Conservation (phyloP, 2,329 filamentous ascomycete genomes). For the Neonectria neomacrospora region DNA sequence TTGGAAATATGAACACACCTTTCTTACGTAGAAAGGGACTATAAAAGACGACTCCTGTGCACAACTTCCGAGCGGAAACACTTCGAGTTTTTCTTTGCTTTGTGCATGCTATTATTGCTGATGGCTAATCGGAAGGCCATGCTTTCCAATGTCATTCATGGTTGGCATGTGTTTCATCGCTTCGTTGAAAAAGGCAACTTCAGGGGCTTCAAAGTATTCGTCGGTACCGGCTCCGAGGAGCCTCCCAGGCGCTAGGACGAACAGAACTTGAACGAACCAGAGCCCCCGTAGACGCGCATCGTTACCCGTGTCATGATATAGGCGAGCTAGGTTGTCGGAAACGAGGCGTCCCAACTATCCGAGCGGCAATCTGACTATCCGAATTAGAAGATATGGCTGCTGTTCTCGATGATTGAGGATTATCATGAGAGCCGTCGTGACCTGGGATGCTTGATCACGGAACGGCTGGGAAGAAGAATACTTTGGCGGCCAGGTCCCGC, state of each 20-base stretch:
- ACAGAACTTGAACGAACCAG: slow-evolving; percentile 30
- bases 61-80: slow-evolving; percentile 29
- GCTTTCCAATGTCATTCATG: slow-evolving; percentile 24
- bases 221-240: slow-evolving; percentile 25
- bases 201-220: slow-evolving; percentile 23
- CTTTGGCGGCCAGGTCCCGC: neutral
- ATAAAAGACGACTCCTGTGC: slow-evolving; percentile 29
- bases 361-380: neutral
- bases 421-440: neutral
- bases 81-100: slow-evolving; percentile 4
- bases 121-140: slow-evolving; percentile 26
- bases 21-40: slow-evolving; percentile 34
- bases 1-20: slow-evolving; percentile 4
- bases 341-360: slow-evolving; percentile 14
- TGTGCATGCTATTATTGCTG: slow-evolving; percentile 17
- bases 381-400: neutral
- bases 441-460: neutral
- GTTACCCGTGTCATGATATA: slow-evolving; percentile 15
- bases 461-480: neutral
- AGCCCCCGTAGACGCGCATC: slow-evolving; percentile 11
- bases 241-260: slow-evolving; percentile 26
- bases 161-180: slow-evolving; percentile 28
- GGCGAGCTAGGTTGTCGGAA: slow-evolving; percentile 24
- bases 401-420: neutral
- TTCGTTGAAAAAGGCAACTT: slow-evolving; percentile 30